Percentiles rank a stretch among this genome's conserved stretches.
Evolutionary conservation across 495 filamentous ascomycete genomes (phyloP).

Genomic region (Rhizodiscina lignyota): DNA sequence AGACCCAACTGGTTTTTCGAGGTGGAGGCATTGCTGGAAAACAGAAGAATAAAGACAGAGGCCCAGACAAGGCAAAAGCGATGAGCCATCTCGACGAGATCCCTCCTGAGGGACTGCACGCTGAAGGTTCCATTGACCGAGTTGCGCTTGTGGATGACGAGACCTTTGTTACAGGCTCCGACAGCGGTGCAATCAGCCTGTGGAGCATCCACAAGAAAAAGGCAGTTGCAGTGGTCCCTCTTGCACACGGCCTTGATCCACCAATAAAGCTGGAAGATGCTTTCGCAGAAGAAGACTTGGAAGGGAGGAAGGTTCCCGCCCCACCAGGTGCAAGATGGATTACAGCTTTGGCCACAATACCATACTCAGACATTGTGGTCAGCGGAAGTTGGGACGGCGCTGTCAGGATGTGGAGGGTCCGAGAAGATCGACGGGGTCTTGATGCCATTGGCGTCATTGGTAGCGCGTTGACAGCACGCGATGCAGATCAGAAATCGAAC

Average conservation of each 20-base stretch:
- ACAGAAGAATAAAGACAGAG: constrained; percentile 28
- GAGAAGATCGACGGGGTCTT: background rate
- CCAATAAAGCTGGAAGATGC: constrained; percentile 45
- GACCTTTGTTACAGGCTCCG: constrained; percentile 82
- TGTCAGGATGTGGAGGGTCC: constrained; percentile 66
- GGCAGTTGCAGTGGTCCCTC: constrained; percentile 58
- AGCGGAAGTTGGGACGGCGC: constrained; percentile 89
- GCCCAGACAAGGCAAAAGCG: constrained; percentile 19
- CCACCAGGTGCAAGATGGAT: constrained; percentile 61
- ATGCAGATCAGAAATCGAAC: too few relatives aligned
- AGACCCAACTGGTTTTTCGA: constrained; percentile 86
- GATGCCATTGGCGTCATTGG: background rate
- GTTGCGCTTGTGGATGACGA: constrained; percentile 78
- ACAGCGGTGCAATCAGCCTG: constrained; percentile 72
- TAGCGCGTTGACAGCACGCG: too few relatives aligned
- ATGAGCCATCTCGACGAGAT: constrained; percentile 6
- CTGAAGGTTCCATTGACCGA: constrained; percentile 80
- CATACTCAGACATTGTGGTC: constrained; percentile 73
- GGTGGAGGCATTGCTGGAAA: constrained; percentile 45
- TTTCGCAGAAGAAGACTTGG: constrained; percentile 48
- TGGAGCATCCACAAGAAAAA: constrained; percentile 94
- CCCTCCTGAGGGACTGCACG: constrained; percentile 14
- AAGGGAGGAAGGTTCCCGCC: constrained; percentile 27
- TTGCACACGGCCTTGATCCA: constrained; percentile 71
- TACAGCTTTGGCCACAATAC: constrained; percentile 70